These are phyloP conservation scores for Trichosanthes truncata DNA, from an alignment of 306 rosid species.

Conservation along the genomic window DNA sequence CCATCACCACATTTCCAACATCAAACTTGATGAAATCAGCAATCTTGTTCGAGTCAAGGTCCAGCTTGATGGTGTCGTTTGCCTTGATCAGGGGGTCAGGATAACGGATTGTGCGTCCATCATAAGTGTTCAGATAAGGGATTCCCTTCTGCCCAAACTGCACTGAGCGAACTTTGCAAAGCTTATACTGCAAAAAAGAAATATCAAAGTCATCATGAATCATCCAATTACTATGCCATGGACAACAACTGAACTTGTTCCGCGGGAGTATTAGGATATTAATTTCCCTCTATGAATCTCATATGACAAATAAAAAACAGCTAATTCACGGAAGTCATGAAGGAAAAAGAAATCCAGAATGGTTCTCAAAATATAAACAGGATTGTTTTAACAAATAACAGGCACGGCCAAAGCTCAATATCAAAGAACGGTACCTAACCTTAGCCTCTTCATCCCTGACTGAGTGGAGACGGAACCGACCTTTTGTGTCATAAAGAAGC, in stretches of 20 bases:
- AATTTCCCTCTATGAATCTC: not conserved
- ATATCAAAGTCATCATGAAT: not conserved
- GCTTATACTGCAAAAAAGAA: constrained; percentile 50
- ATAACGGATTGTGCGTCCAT: constrained; percentile 80
- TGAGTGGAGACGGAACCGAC: constrained; percentile 76
- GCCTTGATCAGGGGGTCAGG: constrained; percentile 77
- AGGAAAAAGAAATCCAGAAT: not conserved
- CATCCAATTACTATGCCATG: not conserved
- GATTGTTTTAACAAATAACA: not conserved
- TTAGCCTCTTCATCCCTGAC: constrained; percentile 74
- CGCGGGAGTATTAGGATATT: not conserved
- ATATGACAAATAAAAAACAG: not conserved
- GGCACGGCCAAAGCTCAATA: too few species aligned
- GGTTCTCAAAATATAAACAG: not conserved
- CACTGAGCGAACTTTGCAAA: constrained; percentile 77
- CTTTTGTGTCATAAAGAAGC: constrained; percentile 76
- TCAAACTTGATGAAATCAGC: constrained; percentile 74
- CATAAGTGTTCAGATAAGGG: constrained; percentile 72
- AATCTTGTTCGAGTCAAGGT: constrained; percentile 55
- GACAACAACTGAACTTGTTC: not conserved
- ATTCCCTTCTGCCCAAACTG: constrained; percentile 72
- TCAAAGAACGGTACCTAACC: constrained; percentile 20
- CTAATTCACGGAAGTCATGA: not conserved
- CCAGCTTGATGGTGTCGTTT: constrained; percentile 73
- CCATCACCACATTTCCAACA: constrained; percentile 79